These are phyloP conservation scores for Coniferiporia sulphurascens DNA, from an alignment of 1,284 basidiomycete species.

Conservation along the genomic window DNA sequence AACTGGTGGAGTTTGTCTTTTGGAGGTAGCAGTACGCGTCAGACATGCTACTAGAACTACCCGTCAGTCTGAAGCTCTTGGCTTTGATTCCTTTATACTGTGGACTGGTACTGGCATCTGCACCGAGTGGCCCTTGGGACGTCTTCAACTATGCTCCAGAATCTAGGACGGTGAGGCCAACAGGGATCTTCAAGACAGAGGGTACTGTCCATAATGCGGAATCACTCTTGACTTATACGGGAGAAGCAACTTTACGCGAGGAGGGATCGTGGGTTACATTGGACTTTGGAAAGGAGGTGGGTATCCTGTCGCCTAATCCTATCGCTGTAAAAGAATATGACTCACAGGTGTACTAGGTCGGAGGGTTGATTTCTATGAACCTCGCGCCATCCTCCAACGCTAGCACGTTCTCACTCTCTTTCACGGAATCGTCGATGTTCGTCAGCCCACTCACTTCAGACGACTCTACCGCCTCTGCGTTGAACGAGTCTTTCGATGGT, in stretches of 20 bases:
- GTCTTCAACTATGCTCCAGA: slow-evolving; percentile 40
- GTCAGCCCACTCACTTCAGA: slow-evolving; percentile 40
- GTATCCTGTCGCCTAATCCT: slow-evolving; percentile 4
- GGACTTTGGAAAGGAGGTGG: slow-evolving; percentile 42
- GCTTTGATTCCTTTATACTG: neutral
- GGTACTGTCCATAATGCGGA: slow-evolving; percentile 30
- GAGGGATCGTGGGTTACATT: slow-evolving; percentile 37
- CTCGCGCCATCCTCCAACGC: slow-evolving; percentile 28
- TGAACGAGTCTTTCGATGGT: slow-evolving; percentile 30
- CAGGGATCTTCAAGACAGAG: slow-evolving; percentile 30
- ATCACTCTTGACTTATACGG: slow-evolving; percentile 27
- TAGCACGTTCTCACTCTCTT: slow-evolving; percentile 36
- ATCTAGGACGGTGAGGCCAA: slow-evolving; percentile 36
- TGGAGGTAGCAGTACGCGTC: too few species aligned
- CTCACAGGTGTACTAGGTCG: slow-evolving; percentile 32
- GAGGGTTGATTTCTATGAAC: slow-evolving; percentile 40
- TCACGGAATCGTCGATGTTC: slow-evolving; percentile 43
- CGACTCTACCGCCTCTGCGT: slow-evolving; percentile 37
- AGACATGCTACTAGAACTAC: too few species aligned
- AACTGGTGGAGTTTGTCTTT: too few species aligned
- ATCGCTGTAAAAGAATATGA: neutral
- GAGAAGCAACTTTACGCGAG: slow-evolving; percentile 30
- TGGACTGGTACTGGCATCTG: slow-evolving; percentile 13
- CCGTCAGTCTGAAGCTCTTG: neutral
- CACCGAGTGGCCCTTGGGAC: slow-evolving; percentile 43